Evolutionary conservation across 768 basidiomycete genomes (phyloP).

Genomic region (Boletus speciosus): DNA sequence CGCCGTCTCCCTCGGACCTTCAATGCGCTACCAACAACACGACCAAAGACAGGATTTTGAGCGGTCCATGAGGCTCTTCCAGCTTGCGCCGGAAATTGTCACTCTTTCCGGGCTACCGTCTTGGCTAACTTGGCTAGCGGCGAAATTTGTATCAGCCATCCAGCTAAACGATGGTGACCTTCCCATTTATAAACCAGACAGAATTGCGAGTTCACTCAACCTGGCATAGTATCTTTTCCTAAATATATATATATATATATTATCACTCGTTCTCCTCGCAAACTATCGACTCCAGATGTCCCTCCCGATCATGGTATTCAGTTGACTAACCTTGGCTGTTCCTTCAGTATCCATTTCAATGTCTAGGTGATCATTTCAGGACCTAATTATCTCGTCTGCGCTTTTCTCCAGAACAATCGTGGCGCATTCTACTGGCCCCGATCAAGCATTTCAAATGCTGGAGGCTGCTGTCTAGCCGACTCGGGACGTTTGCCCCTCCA

Average conservation of each 20-base stretch:
- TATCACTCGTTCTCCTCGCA: not conserved
- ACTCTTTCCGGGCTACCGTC: not conserved
- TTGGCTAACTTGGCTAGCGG: not conserved
- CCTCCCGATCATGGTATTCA: not conserved
- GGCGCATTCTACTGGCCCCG: too few relatives aligned
- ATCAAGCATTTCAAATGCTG: not conserved
- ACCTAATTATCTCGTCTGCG: not conserved
- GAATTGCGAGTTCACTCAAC: not conserved
- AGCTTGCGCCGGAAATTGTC: not conserved
- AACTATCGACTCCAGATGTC: not conserved
- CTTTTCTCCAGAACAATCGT: too few relatives aligned
- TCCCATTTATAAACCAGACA: not conserved
- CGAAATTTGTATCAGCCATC: not conserved
- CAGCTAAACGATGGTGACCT: not conserved
- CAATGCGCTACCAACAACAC: not conserved
- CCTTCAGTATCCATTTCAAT: not conserved
- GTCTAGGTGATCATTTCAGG: too few relatives aligned
- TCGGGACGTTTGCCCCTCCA: not conserved
- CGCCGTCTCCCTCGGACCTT: too few relatives aligned
- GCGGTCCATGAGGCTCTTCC: not conserved
- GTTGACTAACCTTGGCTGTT: too few relatives aligned
- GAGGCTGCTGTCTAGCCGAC: not conserved
- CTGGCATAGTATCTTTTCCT: too few relatives aligned
- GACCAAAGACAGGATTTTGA: not conserved
- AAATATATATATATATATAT: not conserved